Evolutionary conservation across 306 rosid species (phyloP), one percentile per base, ranked within the genome.

Genomic region (Cucurbita pepo): DNA sequence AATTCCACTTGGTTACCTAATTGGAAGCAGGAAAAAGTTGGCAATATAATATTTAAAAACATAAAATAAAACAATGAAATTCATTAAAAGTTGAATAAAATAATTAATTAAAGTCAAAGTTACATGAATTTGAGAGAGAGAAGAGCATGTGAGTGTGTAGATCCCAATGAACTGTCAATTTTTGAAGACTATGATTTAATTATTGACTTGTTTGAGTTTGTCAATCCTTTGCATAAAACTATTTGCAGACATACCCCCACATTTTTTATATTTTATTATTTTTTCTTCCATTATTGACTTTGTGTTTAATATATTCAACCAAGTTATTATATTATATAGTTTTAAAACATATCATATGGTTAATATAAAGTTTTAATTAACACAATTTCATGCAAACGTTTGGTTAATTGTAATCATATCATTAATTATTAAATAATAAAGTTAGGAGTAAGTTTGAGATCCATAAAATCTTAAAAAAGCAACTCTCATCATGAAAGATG

Each of bases 141-240:
- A 63, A 16, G 18, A 4, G 71, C 72, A 65, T 44, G 72, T 66
- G 72, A 44, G 37, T 12, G 7, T 45, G 53, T 22, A 66, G 72
- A 66, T 66, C 72, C 72, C 72, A 21, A 66, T 66, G 72, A 66
- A 66, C 72, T 66, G 72, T 66, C 72, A 66, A 6, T 43, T 66
- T 66, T 66, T 66, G 51, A 40, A 66, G 55, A 66, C 19, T 19
- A 18, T n/a, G 34, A 41, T 38, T 63, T 63, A 38, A 64, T 64
- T 4, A 40, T 64, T 64, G 52, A 64, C n/a, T 18, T 41, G 0
- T 5, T 48, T 3, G 34, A 40, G 0, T 62, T 62, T 62, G 48
- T 62, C 69, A 62, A 62, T 40, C 13, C 44, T 30, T 57, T 63
- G 1, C 18, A 63, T 41, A 63, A n/a, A 63, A 38, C 30, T 40